Evolutionary conservation across 2,329 filamentous ascomycete genomes (phyloP).

Genomic region (Lecanoromycetidae sp.): DNA sequence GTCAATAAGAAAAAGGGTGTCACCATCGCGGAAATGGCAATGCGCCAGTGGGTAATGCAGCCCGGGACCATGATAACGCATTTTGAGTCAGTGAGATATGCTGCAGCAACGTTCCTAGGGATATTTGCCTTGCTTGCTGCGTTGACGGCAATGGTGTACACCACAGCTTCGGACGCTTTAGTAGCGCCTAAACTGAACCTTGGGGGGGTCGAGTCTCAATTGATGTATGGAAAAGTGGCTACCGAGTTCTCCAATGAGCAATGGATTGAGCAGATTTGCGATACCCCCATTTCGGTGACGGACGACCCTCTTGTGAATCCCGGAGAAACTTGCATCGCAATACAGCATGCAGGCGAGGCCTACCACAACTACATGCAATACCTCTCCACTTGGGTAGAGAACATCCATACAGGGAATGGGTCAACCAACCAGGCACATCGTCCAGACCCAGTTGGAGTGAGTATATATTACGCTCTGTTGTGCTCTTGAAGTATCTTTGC

Average conservation of each 20-base stretch:
- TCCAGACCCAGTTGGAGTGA: conserved; percentile 44
- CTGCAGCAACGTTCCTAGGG: conserved; percentile 52
- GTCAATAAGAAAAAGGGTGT: conserved; percentile 50
- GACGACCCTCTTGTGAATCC: conserved; percentile 24
- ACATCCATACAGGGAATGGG: conserved; percentile 34
- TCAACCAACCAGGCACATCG: conserved; percentile 36
- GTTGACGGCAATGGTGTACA: conserved; percentile 58
- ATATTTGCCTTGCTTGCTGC: conserved; percentile 52
- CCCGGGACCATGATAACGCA: conserved; percentile 62
- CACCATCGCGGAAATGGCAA: conserved; percentile 63
- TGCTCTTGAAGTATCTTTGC: not conserved
- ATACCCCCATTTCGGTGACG: conserved; percentile 43
- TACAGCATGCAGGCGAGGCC: conserved; percentile 55
- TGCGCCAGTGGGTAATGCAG: conserved; percentile 64
- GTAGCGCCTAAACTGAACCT: conserved; percentile 60
- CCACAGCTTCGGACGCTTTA: conserved; percentile 62
- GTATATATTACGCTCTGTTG: not conserved
- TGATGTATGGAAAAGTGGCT: conserved; percentile 45
- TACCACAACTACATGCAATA: conserved; percentile 54
- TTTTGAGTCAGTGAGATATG: conserved; percentile 52
- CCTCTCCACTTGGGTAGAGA: conserved; percentile 42
- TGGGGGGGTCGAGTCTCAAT: conserved; percentile 38
- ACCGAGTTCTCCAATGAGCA: conserved; percentile 51
- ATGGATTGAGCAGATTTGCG: conserved; percentile 46
- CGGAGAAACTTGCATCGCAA: conserved; percentile 52